Evolutionary conservation across 139 green algal genomes (phyloP).

Genomic region (Medakamo hakoo): DNA sequence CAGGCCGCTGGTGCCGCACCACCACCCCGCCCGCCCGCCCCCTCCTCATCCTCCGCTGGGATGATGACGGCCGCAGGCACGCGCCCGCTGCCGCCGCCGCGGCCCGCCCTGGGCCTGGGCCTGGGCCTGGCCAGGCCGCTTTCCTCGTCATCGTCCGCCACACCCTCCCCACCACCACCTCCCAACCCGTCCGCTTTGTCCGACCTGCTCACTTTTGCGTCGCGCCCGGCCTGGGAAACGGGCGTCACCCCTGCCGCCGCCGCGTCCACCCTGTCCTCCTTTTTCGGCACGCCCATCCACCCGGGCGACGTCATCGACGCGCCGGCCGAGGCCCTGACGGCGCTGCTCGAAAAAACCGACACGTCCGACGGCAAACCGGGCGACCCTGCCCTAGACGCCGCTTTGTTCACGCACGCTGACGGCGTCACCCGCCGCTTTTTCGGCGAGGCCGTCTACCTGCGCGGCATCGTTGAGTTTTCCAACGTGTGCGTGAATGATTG

Average conservation of each 20-base stretch:
- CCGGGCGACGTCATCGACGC: conserved; percentile 27
- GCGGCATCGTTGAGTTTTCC: conserved; percentile 42
- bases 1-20: too few species aligned
- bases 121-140: too few species aligned
- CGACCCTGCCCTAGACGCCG: conserved; percentile 21
- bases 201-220: too few species aligned
- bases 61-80: too few species aligned
- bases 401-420: conserved; percentile 34
- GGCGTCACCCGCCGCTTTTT: conserved; percentile 31
- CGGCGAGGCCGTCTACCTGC: conserved; percentile 27
- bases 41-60: too few species aligned
- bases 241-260: conserved; percentile 20
- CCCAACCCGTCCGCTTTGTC: neutral
- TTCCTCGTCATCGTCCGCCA: too few species aligned
- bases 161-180: neutral
- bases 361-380: neutral
- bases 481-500: conserved; percentile 51
- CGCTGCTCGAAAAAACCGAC: neutral
- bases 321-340: conserved; percentile 18
- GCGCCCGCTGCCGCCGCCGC: too few species aligned
- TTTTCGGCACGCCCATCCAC: conserved; percentile 20
- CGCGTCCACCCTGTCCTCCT: conserved; percentile 23
- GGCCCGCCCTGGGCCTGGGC: too few species aligned
- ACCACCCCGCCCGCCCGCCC: too few species aligned
- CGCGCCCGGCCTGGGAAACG: conserved; percentile 25